phyloP scores from a whole-genome alignment of 2,329 filamentous ascomycete genomes.

The Ophiocordyceps robertsii region DNA sequence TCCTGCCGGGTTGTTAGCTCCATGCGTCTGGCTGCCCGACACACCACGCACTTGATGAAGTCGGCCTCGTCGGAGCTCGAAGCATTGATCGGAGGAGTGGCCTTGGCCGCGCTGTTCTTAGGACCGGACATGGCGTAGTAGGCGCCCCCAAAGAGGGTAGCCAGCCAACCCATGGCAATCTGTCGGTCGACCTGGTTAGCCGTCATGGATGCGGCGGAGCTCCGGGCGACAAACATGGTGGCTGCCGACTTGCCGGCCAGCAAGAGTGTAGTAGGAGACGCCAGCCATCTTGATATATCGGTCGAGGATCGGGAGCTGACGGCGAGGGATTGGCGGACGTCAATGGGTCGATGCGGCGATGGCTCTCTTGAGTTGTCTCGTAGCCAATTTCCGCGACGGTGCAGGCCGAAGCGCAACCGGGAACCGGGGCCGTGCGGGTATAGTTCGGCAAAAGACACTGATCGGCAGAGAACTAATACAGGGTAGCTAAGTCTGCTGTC shows the following conservation, averaged over 20 bases:
- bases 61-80: slow-evolving; percentile 48
- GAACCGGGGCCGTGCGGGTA: too few relatives aligned
- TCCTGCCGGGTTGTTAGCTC: slow-evolving; percentile 18
- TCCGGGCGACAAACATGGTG: slow-evolving; percentile 36
- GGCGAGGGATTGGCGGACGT: slow-evolving; percentile 10
- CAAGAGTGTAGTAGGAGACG: slow-evolving; percentile 34
- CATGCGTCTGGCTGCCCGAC: slow-evolving; percentile 1
- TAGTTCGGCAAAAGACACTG: too few relatives aligned
- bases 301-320: too few relatives aligned
- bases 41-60: slow-evolving; percentile 47
- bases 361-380: too few relatives aligned
- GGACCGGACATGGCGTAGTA: slow-evolving; percentile 30
- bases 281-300: slow-evolving; percentile 20
- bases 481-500: too few relatives aligned
- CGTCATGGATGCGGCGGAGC: background rate
- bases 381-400: too few relatives aligned
- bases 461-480: too few relatives aligned
- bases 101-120: slow-evolving; percentile 28
- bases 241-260: slow-evolving; percentile 46
- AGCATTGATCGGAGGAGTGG: slow-evolving; percentile 47
- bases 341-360: slow-evolving; percentile 8
- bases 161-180: slow-evolving; percentile 45
- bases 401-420: too few relatives aligned
- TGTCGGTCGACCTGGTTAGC: slow-evolving; percentile 11
- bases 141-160: slow-evolving; percentile 33